Percentiles rank a stretch among this genome's conserved stretches.
These are phyloP conservation scores for Neospermospora avenae DNA, from an alignment of 2,329 filamentous ascomycete species.

Conservation along the genomic window DNA sequence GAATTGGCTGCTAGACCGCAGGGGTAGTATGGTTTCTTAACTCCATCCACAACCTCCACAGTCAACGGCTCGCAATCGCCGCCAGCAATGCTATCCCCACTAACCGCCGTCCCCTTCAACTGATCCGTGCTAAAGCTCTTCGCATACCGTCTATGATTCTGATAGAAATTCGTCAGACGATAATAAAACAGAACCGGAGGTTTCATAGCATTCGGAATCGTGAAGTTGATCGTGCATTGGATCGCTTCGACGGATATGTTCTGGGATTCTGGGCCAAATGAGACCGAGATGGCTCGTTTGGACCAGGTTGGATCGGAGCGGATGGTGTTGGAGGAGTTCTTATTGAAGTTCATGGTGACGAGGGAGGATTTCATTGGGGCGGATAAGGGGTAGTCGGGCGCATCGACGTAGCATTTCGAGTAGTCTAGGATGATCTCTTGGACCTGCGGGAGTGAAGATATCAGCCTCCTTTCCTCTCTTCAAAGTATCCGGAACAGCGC, in stretches of 20 bases:
- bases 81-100: slow-evolving; percentile 55
- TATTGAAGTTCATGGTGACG: slow-evolving; percentile 71
- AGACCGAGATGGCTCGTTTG: slow-evolving; percentile 39
- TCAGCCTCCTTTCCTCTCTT: slow-evolving; percentile 13
- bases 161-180: slow-evolving; percentile 95
- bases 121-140: slow-evolving; percentile 83
- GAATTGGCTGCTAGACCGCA: slow-evolving; percentile 97
- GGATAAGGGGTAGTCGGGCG: slow-evolving; percentile 45
- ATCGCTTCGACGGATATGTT: slow-evolving; percentile 37
- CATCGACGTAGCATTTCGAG: slow-evolving; percentile 65
- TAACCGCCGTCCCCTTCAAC: slow-evolving; percentile 68
- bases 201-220: slow-evolving; percentile 72
- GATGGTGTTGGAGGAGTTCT: slow-evolving; percentile 34
- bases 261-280: slow-evolving; percentile 34
- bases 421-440: slow-evolving; percentile 93
- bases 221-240: slow-evolving; percentile 71
- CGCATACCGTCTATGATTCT: slow-evolving; percentile 96
- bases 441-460: slow-evolving; percentile 53
- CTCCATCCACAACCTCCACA: slow-evolving; percentile 44
- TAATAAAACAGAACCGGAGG: slow-evolving; percentile 93
- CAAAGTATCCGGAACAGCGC: background rate
- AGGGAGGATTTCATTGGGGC: slow-evolving; percentile 52
- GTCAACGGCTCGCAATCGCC: slow-evolving; percentile 76
- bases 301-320: slow-evolving; percentile 28
- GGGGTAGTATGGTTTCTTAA: slow-evolving; percentile 76